A percentile compares a stretch with the other conserved stretches of the same genome.
Conservation (phyloP, 768 basidiomycete species). For the Cyathus striatus region DNA sequence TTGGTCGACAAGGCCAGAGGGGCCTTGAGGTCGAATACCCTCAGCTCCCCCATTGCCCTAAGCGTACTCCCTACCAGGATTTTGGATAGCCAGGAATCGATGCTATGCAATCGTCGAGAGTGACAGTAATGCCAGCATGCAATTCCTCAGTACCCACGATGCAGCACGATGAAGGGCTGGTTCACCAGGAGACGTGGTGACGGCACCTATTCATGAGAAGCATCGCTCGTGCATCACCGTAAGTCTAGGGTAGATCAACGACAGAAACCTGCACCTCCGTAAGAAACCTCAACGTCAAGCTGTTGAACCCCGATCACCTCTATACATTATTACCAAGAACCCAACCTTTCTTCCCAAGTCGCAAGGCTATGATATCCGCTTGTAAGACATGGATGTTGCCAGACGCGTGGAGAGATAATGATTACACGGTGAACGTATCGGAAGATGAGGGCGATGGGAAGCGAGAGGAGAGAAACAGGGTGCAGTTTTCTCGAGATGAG, state of each 20-base stretch:
- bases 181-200: slow-evolving; percentile 5
- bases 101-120: background rate
- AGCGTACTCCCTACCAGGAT: too few relatives aligned
- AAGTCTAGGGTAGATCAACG: background rate
- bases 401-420: slow-evolving; percentile 21
- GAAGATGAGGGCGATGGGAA: slow-evolving; percentile 23
- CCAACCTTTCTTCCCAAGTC: background rate
- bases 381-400: slow-evolving; percentile 21
- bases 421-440: slow-evolving; percentile 19
- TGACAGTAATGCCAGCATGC: slow-evolving; percentile 11
- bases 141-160: slow-evolving; percentile 18
- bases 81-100: too few relatives aligned
- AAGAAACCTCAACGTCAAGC: slow-evolving; percentile 1
- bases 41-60: too few relatives aligned
- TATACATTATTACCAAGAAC: background rate
- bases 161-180: too few relatives aligned
- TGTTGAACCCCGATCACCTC: too few relatives aligned
- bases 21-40: too few relatives aligned
- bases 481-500: too few relatives aligned
- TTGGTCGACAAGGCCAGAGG: too few relatives aligned
- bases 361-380: slow-evolving; percentile 5
- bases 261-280: slow-evolving; percentile 1
- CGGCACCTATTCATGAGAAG: too few relatives aligned
- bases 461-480: slow-evolving; percentile 20
- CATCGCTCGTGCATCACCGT: background rate